Evolutionary conservation across 495 filamentous ascomycete genomes (phyloP), one percentile per base, ranked within the genome.

Genomic region (Aspergillus diversus): DNA sequence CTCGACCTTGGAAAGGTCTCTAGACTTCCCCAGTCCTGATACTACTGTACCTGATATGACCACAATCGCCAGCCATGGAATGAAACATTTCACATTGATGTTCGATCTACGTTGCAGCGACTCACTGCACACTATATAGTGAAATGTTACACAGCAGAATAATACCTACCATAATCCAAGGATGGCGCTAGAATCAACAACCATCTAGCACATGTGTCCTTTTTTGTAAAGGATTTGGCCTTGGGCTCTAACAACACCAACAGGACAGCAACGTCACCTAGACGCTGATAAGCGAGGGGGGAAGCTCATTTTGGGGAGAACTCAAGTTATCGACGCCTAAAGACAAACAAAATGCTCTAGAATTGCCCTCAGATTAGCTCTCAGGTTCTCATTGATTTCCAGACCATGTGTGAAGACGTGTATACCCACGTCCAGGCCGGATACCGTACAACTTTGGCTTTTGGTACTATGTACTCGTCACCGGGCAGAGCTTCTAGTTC

Each of bases 391-490:
- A 84, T 72, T 48, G 79, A 72, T 75, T 76, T 81, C 81, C 81
- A 74, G 67, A 63, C 21, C 71, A 35, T 50, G 32, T 63, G 46
- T 62, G 61, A 55, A 46, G 48, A 43, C 8, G 34, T 54, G 32
- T 27, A 16, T 35, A 65, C 42, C 48, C 60, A 51, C n/a, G 64
- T 42, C 52, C 17, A 50, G 54, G 72, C 70, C 77, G 80, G 81
- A 74, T 82, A 77, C 70, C 81, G 64, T 77, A 68, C 81, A 82
- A 79, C 70, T 84, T 84, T 84, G 81, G 81, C 81, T 84, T 84
- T 83, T 82, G 80, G 77, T 72, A 73, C 61, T 62, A 54, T 17
- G 16, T 27, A 59, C 71, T 84, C 81, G 77, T 83, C 81, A 83
- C 66, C 51, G 79, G 80, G 80, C 77, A 60, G 62, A 13, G 13